Base-by-base conservation (phyloP, 148 eudicot genomes). In the Rhododendron henanense region DNA sequence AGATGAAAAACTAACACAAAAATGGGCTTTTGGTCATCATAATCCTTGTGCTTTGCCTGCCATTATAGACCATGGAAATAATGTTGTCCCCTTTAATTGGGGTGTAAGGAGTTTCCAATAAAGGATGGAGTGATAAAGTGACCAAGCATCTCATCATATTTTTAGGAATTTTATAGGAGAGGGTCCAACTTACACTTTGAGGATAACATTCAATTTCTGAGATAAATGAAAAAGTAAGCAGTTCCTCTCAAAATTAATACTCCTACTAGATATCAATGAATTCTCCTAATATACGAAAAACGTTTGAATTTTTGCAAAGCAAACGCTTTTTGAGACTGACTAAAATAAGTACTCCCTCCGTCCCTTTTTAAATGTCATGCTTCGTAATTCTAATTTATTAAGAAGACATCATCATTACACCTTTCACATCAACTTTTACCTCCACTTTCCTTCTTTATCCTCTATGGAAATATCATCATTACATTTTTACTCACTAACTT, bases 41-140 rank as follows among this genome's bases (percentile, higher is more conserved):
- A 21, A 33, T 81, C 18, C 15, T 1, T 33, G 13, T 35, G 28
- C 69, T 44, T 81, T 80, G 33, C 83, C 21, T 31, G 71, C 83
- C 83, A 81, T 81, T 81, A 39, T 81, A 81, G 71, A 55, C 83
- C 69, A 33, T 35, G 55, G 48, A 18, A 81, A 81, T 81, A 65
- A 81, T 81, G 37, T 35, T 81, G 83, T 81, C 83, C 83, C 37
- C 83, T 18, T 55, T 16, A 23, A 50, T 81, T 55, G 83, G 48
- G 39, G 35, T 37, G 10, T 19, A 28, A 6, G 65, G 83, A 28
- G 83, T 35, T 55, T 33, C 41, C 67, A 55, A 23, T 37, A 31
- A 81, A 45, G 69, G 21, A 55, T 0, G 15, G 83, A 28, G 10
- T 25, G 45, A 8, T 18, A 15, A 33, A 81, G 33, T 79, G 35